These are phyloP conservation scores for Begonia fuchsioides DNA, from an alignment of 306 rosid species.

Conservation along the genomic window DNA sequence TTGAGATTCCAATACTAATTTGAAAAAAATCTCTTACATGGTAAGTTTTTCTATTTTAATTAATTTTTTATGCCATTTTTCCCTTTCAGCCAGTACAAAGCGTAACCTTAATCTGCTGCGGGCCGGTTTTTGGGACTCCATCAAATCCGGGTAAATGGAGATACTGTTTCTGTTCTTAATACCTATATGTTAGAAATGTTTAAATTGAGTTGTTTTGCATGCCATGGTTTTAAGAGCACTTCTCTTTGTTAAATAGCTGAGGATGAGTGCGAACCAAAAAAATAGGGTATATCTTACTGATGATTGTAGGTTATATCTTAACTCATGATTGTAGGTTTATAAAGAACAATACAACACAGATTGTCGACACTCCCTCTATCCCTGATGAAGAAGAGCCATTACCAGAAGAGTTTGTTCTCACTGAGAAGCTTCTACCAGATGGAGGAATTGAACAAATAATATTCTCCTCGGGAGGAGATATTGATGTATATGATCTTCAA, in stretches of 20 bases:
- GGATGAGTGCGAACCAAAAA: too few species aligned
- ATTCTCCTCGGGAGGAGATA: slow-evolving; percentile 79
- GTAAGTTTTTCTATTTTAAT: too few species aligned
- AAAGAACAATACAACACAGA: slow-evolving; percentile 54
- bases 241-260: too few species aligned
- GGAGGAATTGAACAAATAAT: slow-evolving; percentile 73
- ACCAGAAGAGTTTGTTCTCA: slow-evolving; percentile 76
- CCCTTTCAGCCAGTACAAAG: slow-evolving; percentile 35
- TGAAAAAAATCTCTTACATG: too few species aligned
- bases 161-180: slow-evolving; percentile 2
- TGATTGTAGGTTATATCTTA: too few species aligned
- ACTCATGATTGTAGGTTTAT: slow-evolving; percentile 35
- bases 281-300: background rate
- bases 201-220: too few species aligned
- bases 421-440: slow-evolving; percentile 61
- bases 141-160: slow-evolving; percentile 70
- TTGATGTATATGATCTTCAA: slow-evolving; percentile 89
- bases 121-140: slow-evolving; percentile 86
- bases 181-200: too few species aligned
- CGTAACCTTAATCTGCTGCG: slow-evolving; percentile 36
- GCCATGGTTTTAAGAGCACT: too few species aligned
- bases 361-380: slow-evolving; percentile 48
- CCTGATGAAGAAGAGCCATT: slow-evolving; percentile 68
- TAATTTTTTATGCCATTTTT: background rate
- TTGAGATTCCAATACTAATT: background rate